phyloP scores from a whole-genome alignment of 192 early-diverging fungal species.

The Gaertneriomyces semiglobifer region DNA sequence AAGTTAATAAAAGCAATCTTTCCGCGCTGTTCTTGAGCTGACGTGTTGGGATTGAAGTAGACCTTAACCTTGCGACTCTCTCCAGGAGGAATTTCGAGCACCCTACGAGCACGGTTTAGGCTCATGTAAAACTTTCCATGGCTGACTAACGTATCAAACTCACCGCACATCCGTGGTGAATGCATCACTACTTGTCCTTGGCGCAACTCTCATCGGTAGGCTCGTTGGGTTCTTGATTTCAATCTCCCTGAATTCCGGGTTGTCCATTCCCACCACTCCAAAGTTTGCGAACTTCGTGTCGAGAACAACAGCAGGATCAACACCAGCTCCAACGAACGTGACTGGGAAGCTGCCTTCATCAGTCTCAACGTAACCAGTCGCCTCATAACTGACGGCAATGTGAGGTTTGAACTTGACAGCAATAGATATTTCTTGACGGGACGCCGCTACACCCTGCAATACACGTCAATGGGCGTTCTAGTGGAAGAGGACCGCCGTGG shows the following conservation, averaged over 20 bases:
- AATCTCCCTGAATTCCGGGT: slow-evolving; percentile 45
- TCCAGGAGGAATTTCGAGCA: slow-evolving; percentile 21
- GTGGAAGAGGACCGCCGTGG: slow-evolving; percentile 3
- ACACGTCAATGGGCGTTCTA: not conserved
- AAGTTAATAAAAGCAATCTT: slow-evolving; percentile 31
- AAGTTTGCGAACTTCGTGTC: slow-evolving; percentile 36
- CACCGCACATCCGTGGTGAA: slow-evolving; percentile 28
- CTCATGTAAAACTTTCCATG: not conserved
- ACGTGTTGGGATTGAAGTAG: slow-evolving; percentile 35
- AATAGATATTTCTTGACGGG: slow-evolving; percentile 25
- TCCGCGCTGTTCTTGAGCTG: slow-evolving; percentile 4
- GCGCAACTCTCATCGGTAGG: slow-evolving; percentile 33
- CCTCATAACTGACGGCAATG: slow-evolving; percentile 31
- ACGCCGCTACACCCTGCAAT: slow-evolving; percentile 21
- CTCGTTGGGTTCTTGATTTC: slow-evolving; percentile 37
- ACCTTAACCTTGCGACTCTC: slow-evolving; percentile 36
- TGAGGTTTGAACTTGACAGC: slow-evolving; percentile 41
- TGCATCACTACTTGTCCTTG: slow-evolving; percentile 27
- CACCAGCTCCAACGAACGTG: slow-evolving; percentile 34
- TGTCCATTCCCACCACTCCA: slow-evolving; percentile 50
- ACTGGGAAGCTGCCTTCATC: slow-evolving; percentile 40
- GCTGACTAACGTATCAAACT: not conserved
- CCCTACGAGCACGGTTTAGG: too few species aligned
- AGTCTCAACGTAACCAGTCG: slow-evolving; percentile 38
- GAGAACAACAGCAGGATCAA: slow-evolving; percentile 38